Evolutionary conservation across 345 rosid genomes (phyloP).

Genomic region (Syzygium aqueum): DNA sequence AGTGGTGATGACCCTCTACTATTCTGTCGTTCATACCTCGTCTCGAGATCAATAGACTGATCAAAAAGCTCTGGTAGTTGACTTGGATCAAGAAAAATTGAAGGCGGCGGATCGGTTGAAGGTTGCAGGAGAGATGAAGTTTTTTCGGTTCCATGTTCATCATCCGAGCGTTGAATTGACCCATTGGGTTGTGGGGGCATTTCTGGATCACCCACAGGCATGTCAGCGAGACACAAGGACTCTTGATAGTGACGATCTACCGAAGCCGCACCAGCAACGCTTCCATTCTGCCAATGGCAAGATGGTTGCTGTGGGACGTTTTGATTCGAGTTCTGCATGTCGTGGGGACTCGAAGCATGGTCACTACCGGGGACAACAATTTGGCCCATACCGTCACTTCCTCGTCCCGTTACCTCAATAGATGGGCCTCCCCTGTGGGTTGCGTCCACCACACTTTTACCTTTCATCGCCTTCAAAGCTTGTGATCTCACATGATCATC

Average conservation of each 20-base stretch:
- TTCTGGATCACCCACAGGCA: background rate
- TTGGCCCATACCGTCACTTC: background rate
- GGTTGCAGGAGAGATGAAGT: background rate
- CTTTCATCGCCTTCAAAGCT: background rate
- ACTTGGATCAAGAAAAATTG: background rate
- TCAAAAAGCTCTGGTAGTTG: background rate
- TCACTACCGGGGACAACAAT: background rate
- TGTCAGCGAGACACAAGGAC: background rate
- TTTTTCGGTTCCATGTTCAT: background rate
- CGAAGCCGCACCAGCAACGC: background rate
- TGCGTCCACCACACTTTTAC: background rate
- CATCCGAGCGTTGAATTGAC: background rate
- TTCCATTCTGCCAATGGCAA: background rate
- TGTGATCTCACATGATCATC: background rate
- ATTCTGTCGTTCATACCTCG: background rate
- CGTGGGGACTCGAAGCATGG: background rate
- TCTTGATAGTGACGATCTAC: background rate
- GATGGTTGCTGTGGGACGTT: background rate
- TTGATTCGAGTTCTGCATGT: background rate
- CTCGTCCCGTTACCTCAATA: background rate
- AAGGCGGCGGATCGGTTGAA: background rate
- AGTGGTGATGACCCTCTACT: background rate
- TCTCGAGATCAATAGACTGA: background rate
- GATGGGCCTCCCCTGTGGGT: background rate
- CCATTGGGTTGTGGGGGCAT: background rate